A percentile compares a stretch with the other conserved stretches of the same genome.
Evolutionary conservation across 768 basidiomycete species (phyloP).

Genomic region (Boletus sp.): DNA sequence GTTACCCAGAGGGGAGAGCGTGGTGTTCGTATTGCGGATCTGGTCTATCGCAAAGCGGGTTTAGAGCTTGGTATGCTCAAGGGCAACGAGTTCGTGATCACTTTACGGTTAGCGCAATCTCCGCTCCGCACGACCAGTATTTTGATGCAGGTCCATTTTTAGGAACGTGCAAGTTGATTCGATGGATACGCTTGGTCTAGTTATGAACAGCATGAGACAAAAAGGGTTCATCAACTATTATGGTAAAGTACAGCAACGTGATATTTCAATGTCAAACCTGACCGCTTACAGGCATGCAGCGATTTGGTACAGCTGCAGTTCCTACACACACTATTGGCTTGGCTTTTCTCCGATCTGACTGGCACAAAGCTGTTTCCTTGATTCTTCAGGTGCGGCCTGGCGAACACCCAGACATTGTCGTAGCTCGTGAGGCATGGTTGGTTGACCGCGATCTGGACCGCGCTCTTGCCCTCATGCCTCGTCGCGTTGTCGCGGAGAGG

Average conservation of each 20-base stretch:
- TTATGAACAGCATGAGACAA: slow-evolving; percentile 71
- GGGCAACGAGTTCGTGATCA: slow-evolving; percentile 94
- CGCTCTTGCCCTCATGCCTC: slow-evolving; percentile 83
- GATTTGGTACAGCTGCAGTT: slow-evolving; percentile 95
- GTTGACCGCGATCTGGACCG: slow-evolving; percentile 74
- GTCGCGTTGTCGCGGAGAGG: slow-evolving; percentile 90
- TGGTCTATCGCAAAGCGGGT: slow-evolving; percentile 77
- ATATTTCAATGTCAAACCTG: neutral
- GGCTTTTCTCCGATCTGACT: slow-evolving; percentile 83
- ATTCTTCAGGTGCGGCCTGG: slow-evolving; percentile 82
- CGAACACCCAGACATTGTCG: slow-evolving; percentile 88
- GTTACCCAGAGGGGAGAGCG: slow-evolving; percentile 78
- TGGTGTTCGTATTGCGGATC: slow-evolving; percentile 83
- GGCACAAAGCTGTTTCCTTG: slow-evolving; percentile 81
- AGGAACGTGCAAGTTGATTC: slow-evolving; percentile 87
- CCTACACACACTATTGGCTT: slow-evolving; percentile 95
- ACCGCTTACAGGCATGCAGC: slow-evolving; percentile 79
- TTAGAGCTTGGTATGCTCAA: slow-evolving; percentile 95
- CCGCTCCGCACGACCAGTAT: slow-evolving; percentile 14
- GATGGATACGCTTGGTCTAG: slow-evolving; percentile 65
- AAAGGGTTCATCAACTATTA: slow-evolving; percentile 98
- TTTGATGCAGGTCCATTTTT: slow-evolving; percentile 4
- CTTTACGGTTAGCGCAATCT: slow-evolving; percentile 60
- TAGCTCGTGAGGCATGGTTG: slow-evolving; percentile 86
- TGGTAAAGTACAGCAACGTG: slow-evolving; percentile 43